phyloP scores from a whole-genome alignment of 1,284 basidiomycete species.

The Earliella scabrosa region DNA sequence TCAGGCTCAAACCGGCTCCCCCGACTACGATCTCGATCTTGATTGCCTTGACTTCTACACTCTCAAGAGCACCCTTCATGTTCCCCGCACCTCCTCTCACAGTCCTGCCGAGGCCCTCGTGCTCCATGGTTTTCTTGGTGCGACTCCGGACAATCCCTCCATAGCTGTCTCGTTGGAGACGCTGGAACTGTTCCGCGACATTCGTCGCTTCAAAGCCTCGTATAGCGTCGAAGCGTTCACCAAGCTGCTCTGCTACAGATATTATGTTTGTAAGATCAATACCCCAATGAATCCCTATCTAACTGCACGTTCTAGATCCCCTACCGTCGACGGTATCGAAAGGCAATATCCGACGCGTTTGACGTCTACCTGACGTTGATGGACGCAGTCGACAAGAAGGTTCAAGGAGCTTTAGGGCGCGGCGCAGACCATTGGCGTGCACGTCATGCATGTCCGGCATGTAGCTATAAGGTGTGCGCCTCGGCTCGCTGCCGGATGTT shows the following conservation, averaged over 20 bases:
- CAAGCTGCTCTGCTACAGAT: constrained; percentile 38
- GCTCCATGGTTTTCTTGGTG: constrained; percentile 9
- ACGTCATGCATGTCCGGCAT: constrained; percentile 36
- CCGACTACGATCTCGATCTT: not conserved
- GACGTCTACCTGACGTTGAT: constrained; percentile 36
- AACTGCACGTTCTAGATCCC: constrained; percentile 14
- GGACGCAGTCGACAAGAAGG: constrained; percentile 11
- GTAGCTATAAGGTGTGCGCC: constrained; percentile 32
- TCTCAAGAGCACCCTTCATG: not conserved
- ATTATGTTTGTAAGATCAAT: constrained; percentile 25
- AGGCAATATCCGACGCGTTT: constrained; percentile 30
- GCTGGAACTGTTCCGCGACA: constrained; percentile 32
- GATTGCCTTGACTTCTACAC: not conserved
- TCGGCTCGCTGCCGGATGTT: too few species aligned
- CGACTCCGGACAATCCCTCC: constrained; percentile 18
- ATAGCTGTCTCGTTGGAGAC: constrained; percentile 36
- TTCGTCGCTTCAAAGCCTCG: constrained; percentile 30
- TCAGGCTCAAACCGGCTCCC: too few species aligned
- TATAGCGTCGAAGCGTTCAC: constrained; percentile 40
- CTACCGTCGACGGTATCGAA: constrained; percentile 9
- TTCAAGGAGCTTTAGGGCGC: constrained; percentile 27
- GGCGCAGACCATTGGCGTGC: constrained; percentile 32
- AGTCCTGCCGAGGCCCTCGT: constrained; percentile 5
- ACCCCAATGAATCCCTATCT: not conserved
- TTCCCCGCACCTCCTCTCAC: not conserved